Conservation (phyloP, 495 filamentous ascomycete species). For the Durotheca rogersii region DNA sequence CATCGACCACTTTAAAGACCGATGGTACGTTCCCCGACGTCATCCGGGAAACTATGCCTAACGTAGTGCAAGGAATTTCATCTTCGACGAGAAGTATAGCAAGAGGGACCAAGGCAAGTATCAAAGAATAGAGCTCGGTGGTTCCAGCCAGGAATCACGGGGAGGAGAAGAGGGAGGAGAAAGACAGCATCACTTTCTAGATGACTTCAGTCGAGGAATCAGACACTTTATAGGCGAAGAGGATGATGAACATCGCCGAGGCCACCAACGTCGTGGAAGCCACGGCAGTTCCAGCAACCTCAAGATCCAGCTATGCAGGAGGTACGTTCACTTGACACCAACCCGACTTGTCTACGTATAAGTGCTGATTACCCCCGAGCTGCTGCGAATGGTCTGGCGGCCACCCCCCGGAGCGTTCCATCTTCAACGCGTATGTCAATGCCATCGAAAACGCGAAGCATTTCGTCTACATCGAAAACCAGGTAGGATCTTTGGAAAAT, state of each 20-base stretch:
- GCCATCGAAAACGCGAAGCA: slow-evolving; percentile 78
- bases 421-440: slow-evolving; percentile 83
- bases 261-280: slow-evolving; percentile 24
- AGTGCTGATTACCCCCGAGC: slow-evolving; percentile 39
- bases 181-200: slow-evolving; percentile 36
- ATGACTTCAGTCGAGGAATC: slow-evolving; percentile 43
- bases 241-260: slow-evolving; percentile 22
- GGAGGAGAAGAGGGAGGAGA: slow-evolving; percentile 22
- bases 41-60: not conserved
- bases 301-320: slow-evolving; percentile 47
- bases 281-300: slow-evolving; percentile 5
- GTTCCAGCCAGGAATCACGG: slow-evolving; percentile 11
- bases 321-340: slow-evolving; percentile 31
- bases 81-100: slow-evolving; percentile 80
- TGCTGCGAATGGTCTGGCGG: slow-evolving; percentile 73
- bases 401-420: slow-evolving; percentile 73
- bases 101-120: slow-evolving; percentile 65
- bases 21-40: slow-evolving; percentile 58
- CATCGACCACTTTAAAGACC: slow-evolving; percentile 73
- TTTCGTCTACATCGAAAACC: slow-evolving; percentile 94
- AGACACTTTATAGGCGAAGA: slow-evolving; percentile 37
- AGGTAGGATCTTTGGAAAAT: slow-evolving; percentile 40
- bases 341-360: slow-evolving; percentile 7
- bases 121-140: slow-evolving; percentile 44
- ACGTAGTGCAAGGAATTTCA: slow-evolving; percentile 64